Base-by-base conservation (phyloP, 768 basidiomycete genomes). In the Leucosporidium scottii region DNA sequence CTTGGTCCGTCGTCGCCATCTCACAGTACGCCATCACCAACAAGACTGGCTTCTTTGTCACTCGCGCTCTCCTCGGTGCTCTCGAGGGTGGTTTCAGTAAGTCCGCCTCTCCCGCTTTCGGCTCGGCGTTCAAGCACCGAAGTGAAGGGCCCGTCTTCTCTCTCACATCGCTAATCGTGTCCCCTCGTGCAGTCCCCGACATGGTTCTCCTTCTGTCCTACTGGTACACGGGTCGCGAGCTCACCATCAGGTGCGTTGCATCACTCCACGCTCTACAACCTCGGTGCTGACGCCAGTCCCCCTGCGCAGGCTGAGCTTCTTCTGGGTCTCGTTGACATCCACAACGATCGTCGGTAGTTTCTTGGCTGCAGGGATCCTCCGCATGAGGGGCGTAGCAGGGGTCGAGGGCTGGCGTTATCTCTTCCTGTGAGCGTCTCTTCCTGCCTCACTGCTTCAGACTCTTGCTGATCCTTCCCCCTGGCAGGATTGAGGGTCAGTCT, bases 51-150 rank as follows among this genome's bases (percentile, higher is more conserved):
- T 78, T 77, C 73, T 65, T 77, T 21, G 73, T 73, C 23, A 71
- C 75, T 8, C 72, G 74, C 4, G 73, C 76, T 49, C 20, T 69
- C 28, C 73, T 72, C 53, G 77, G 76, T 3, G 64, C 75, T 31
- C 75, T 77, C 67, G 78, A 79, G 70, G 79, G 79, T 15, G 78
- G 77, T 17, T 77, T 77, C 64, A 74, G 74, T 58, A 72, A 69
- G 4, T 20, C 12, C 20, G 36, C 47, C 25, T 27, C 39, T n/a
- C n/a, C n/a, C n/a, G n/a, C n/a, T n/a, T n/a, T n/a, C n/a, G n/a
- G n/a, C n/a, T n/a, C n/a, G n/a, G n/a, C n/a, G n/a, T n/a, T n/a
- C n/a, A n/a, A n/a, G n/a, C n/a, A n/a, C n/a, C n/a, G n/a, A n/a
- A n/a, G n/a, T n/a, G n/a, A n/a, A n/a, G n/a, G n/a, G n/a, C n/a